A percentile compares a stretch with the other conserved stretches of the same genome.
Evolutionary conservation across 192 early-diverging fungal genomes (phyloP).

Genomic region (Coemansia sp.): DNA sequence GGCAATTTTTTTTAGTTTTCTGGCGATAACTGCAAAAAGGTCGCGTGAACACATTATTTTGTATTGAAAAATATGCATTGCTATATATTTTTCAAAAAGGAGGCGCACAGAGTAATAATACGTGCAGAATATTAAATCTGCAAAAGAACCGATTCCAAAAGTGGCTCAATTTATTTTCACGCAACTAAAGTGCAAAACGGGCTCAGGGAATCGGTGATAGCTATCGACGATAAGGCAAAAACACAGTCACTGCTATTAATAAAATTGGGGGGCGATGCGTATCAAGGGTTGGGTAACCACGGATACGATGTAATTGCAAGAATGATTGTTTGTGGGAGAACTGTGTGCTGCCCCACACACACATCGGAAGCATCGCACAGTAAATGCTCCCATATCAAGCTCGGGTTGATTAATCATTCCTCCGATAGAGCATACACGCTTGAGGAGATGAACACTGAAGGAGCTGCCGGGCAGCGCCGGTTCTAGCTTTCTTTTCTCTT

Average conservation of each 20-base stretch:
- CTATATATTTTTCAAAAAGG: background rate
- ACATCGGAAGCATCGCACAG: too few relatives aligned
- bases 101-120: slow-evolving; percentile 1
- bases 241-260: background rate
- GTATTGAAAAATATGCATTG: too few relatives aligned
- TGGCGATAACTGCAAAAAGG: background rate
- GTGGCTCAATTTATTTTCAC: background rate
- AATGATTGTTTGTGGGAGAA: too few relatives aligned
- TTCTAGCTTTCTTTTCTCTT: too few relatives aligned
- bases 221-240: background rate
- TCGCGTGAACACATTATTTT: slow-evolving; percentile 1
- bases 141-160: background rate
- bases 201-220: background rate
- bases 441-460: too few relatives aligned
- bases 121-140: background rate
- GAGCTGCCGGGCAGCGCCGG: too few relatives aligned
- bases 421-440: too few relatives aligned
- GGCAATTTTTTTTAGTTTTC: background rate
- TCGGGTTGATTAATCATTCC: too few relatives aligned
- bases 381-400: too few relatives aligned
- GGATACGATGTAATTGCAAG: background rate
- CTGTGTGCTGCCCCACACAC: too few relatives aligned
- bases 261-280: too few relatives aligned
- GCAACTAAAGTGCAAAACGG: background rate
- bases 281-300: background rate